Percentiles rank a stretch among this genome's conserved stretches.
These are phyloP conservation scores for Excoecaria agallocha DNA, from an alignment of 345 rosid species.

Conservation along the genomic window DNA sequence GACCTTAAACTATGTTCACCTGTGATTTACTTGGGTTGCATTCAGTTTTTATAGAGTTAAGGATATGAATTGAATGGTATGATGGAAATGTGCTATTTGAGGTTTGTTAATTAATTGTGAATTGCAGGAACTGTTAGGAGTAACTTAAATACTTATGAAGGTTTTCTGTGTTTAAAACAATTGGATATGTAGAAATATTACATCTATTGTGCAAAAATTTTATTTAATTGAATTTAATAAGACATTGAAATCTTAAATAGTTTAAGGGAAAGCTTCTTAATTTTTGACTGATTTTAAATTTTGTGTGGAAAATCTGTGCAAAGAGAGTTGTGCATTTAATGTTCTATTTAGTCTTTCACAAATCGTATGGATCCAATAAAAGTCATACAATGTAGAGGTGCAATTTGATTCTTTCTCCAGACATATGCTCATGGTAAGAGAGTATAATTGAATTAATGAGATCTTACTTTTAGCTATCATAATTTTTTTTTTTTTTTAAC, in stretches of 20 bases:
- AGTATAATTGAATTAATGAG: neutral
- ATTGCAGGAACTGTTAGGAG: neutral
- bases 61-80: neutral
- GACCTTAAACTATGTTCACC: too few species aligned
- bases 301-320: neutral
- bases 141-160: too few species aligned
- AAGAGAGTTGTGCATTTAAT: neutral
- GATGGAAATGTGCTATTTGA: neutral
- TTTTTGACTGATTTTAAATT: neutral
- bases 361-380: neutral
- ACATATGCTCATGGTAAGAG: neutral
- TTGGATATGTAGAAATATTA: too few species aligned
- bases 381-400: neutral
- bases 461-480: neutral
- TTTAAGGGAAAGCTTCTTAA: neutral
- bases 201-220: too few species aligned
- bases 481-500: neutral
- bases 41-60: neutral
- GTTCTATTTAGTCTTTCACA: neutral
- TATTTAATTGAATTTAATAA: neutral
- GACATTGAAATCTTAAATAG: neutral
- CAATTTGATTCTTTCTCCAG: neutral
- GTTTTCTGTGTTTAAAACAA: too few species aligned
- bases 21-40: too few species aligned
- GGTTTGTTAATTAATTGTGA: neutral